These are phyloP conservation scores for Begonia masoniana DNA, from an alignment of 306 rosid genomes.

Conservation along the genomic window DNA sequence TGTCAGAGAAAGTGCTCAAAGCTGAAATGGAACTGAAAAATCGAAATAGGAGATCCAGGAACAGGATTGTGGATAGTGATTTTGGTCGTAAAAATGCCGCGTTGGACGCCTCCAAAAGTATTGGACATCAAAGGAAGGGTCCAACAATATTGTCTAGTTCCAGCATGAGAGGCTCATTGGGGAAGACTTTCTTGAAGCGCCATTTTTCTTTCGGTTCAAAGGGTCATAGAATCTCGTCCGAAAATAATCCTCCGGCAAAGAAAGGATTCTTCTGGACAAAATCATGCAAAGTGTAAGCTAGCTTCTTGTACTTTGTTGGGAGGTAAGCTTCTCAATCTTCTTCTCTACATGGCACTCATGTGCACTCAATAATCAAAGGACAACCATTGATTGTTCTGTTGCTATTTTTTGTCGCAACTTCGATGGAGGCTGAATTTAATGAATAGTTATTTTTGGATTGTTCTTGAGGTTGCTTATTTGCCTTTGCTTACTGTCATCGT, in stretches of 20 bases:
- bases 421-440: too few relatives aligned
- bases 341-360: background rate
- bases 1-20: conserved; percentile 64
- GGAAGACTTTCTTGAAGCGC: conserved; percentile 62
- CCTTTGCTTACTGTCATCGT: too few relatives aligned
- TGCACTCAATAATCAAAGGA: too few relatives aligned
- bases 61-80: conserved; percentile 50
- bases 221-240: conserved; percentile 36
- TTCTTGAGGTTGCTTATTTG: too few relatives aligned
- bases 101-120: conserved; percentile 33
- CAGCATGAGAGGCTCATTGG: conserved; percentile 46
- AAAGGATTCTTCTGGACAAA: conserved; percentile 89
- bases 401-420: too few relatives aligned
- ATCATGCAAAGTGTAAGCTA: conserved; percentile 48
- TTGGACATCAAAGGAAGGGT: conserved; percentile 35
- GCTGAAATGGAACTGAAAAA: conserved; percentile 67
- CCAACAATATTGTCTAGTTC: conserved; percentile 52
- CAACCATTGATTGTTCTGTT: too few relatives aligned
- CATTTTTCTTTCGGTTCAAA: conserved; percentile 82
- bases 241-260: conserved; percentile 44
- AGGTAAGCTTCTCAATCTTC: conserved; percentile 36
- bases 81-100: conserved; percentile 37
- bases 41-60: conserved; percentile 48
- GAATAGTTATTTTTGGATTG: too few relatives aligned
- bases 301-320: conserved; percentile 9